phyloP scores from a whole-genome alignment of 176 grass and related monocot genomes.

The Eremochloa ophiuroides region DNA sequence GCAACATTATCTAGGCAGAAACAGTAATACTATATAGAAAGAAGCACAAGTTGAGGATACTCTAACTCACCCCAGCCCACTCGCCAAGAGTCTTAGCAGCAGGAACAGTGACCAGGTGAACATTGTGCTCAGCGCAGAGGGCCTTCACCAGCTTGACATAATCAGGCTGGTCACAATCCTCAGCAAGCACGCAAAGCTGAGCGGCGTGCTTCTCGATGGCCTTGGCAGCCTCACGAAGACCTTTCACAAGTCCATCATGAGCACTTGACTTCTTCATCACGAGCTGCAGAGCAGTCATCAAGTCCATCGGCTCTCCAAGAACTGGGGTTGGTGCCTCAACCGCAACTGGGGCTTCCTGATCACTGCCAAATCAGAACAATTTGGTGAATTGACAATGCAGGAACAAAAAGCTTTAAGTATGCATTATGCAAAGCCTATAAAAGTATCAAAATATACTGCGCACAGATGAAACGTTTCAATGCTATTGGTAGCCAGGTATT shows the following conservation, averaged over 20 bases:
- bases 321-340: slow-evolving; percentile 36
- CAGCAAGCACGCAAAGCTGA: slow-evolving; percentile 57
- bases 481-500: not conserved
- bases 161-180: slow-evolving; percentile 66
- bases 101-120: slow-evolving; percentile 63
- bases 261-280: slow-evolving; percentile 63
- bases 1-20: not conserved
- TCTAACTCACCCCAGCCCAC: slow-evolving; percentile 61
- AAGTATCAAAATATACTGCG: not conserved
- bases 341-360: slow-evolving; percentile 28
- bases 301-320: slow-evolving; percentile 69
- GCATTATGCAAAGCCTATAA: not conserved
- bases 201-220: slow-evolving; percentile 63
- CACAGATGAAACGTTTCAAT: not conserved
- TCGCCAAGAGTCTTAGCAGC: slow-evolving; percentile 62
- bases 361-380: slow-evolving; percentile 24
- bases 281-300: slow-evolving; percentile 62
- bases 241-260: slow-evolving; percentile 54
- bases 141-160: slow-evolving; percentile 59
- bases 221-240: slow-evolving; percentile 56
- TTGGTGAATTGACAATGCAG: not conserved
- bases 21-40: not conserved
- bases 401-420: not conserved
- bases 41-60: not conserved
- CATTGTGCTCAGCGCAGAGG: slow-evolving; percentile 49